Percentiles rank a stretch among this genome's conserved stretches.
phyloP scores from a whole-genome alignment of 805 yeast species.

The Cyberlindnera nakhonratchasimensis region DNA sequence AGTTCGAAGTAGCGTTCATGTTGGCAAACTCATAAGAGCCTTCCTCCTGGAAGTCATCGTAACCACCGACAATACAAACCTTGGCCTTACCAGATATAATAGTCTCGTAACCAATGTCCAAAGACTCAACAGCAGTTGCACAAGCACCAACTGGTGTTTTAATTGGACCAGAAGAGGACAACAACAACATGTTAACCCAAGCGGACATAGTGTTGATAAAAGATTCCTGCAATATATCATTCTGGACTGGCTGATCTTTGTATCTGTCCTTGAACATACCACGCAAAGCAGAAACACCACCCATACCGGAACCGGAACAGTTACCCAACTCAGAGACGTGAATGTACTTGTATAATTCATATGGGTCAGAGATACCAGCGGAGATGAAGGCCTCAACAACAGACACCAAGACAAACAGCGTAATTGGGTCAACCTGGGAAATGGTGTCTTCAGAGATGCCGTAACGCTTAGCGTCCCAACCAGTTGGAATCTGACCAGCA shows the following conservation, averaged over 20 bases:
- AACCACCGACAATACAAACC: slow-evolving; percentile 97
- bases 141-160: slow-evolving; percentile 99
- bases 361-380: slow-evolving; percentile 97
- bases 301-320: slow-evolving; percentile 99
- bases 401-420: slow-evolving; percentile 87
- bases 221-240: slow-evolving; percentile 95
- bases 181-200: slow-evolving; percentile 97
- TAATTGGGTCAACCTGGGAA: slow-evolving; percentile 93
- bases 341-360: slow-evolving; percentile 96
- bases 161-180: slow-evolving; percentile 97
- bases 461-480: slow-evolving; percentile 93
- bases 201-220: slow-evolving; percentile 99
- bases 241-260: slow-evolving; percentile 91
- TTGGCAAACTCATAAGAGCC: slow-evolving; percentile 97
- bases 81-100: slow-evolving; percentile 92
- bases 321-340: slow-evolving; percentile 99
- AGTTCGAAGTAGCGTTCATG: slow-evolving; percentile 97
- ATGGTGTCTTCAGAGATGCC: slow-evolving; percentile 94
- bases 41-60: slow-evolving; percentile 99
- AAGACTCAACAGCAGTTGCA: slow-evolving; percentile 98
- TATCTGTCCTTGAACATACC: slow-evolving; percentile 98
- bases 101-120: slow-evolving; percentile 93
- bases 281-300: slow-evolving; percentile 95
- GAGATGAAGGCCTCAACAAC: slow-evolving; percentile 92
- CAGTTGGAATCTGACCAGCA: slow-evolving; percentile 89